A percentile compares a stretch with the other conserved stretches of the same genome.
Evolutionary conservation across 805 yeast genomes (phyloP).

Genomic region (Saccharomycopsis fermentans): DNA sequence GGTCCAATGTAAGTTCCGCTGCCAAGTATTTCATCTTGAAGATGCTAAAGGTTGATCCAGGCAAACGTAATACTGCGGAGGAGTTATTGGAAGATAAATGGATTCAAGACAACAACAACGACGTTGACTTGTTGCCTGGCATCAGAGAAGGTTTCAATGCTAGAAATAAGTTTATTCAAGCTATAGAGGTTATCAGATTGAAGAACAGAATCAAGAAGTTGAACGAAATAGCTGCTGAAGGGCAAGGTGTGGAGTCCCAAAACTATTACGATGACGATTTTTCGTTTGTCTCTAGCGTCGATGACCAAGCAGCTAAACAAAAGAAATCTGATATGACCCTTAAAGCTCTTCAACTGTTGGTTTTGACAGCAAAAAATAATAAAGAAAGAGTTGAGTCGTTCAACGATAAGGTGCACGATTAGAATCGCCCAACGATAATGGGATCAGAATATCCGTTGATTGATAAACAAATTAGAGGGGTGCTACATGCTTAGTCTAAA

Average conservation of each 20-base stretch:
- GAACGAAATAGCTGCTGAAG: conserved; percentile 38
- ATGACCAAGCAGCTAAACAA: neutral
- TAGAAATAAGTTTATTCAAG: conserved; percentile 72
- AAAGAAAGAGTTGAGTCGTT: conserved; percentile 32
- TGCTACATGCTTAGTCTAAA: neutral
- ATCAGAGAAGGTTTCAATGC: conserved; percentile 78
- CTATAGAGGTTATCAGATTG: conserved; percentile 74
- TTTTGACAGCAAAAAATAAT: conserved; percentile 53
- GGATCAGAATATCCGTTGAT: too few species aligned
- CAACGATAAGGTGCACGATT: conserved; percentile 6
- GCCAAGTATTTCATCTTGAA: conserved; percentile 71
- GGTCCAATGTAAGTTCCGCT: conserved; percentile 70
- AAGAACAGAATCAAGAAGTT: conserved; percentile 69
- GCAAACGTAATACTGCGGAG: conserved; percentile 55
- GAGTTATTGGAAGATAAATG: conserved; percentile 65
- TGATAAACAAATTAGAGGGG: too few species aligned
- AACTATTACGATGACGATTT: conserved; percentile 24
- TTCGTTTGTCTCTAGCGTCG: neutral
- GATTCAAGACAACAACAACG: conserved; percentile 46
- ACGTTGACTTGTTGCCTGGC: conserved; percentile 66
- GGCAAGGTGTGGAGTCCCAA: conserved; percentile 29
- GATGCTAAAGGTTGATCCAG: conserved; percentile 61
- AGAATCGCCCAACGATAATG: too few species aligned
- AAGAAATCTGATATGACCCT: conserved; percentile 35
- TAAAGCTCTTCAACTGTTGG: conserved; percentile 61